Evolutionary conservation across 805 yeast species (phyloP), one percentile per base, ranked within the genome.

Genomic region (Ogataea salicorniae): DNA sequence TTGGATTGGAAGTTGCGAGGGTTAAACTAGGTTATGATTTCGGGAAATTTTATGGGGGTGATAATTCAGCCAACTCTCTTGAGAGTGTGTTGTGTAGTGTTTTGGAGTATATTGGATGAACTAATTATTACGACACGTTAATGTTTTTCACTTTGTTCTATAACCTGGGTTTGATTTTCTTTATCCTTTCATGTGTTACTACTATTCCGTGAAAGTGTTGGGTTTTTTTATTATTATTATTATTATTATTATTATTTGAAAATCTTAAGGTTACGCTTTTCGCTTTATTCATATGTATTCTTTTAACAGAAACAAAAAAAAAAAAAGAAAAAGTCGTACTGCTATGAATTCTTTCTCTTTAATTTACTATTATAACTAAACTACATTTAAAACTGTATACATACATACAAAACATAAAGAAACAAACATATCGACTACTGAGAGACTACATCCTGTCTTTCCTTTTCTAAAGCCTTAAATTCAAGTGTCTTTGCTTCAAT

Each of bases 381-480:
- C 16, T 36, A 36, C 16, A 15, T 36, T 36, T 6, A 11, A 11
- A 18, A 16, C 14, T 36, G n/a, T 16, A 11, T 17, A 36, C 3
- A 7, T 17, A 16, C 13, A 5, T 36, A 6, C 22, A 16, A 35
- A 35, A 17, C n/a, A n/a, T n/a, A 16, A 35, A 35, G 2, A 37
- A 18, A 4, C 20, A 20, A 14, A 18, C 5, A 2, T 13, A 42
- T 18, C 14, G 23, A 36, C 20, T 29, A 45, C 33, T 42, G 50
- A 51, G 46, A 45, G 20, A 61, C 51, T 8, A 67, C 47, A 8
- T 48, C 45, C 44, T 66, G 57, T 42, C 65, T 59, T 46, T 68
- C 67, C 18, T 49, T 52, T 42, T 68, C 69, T 41, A 68, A 47
- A 17, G 52, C 52, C 31, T 56, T 57, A 37, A 68, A 63, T 41